Evolutionary conservation across 2,329 filamentous ascomycete genomes (phyloP).

Genomic region (Stemphylium lycopersici): DNA sequence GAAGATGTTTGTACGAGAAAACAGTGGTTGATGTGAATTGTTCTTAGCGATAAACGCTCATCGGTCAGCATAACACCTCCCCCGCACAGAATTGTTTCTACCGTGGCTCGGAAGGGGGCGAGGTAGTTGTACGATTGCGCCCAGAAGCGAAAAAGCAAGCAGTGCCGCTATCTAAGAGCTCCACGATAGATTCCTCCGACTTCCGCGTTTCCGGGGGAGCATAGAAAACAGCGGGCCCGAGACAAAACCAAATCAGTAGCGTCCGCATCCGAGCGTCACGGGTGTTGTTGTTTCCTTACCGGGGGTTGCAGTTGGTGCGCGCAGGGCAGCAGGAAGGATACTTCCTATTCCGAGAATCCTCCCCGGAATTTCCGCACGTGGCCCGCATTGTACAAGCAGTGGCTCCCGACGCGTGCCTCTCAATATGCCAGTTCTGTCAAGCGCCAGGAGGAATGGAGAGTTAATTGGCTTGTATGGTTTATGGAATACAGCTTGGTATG

Average conservation of each 20-base stretch:
- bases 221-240: neutral
- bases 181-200: neutral
- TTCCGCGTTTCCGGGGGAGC: conserved; percentile 1
- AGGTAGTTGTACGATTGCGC: neutral
- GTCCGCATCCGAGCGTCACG: conserved; percentile 5
- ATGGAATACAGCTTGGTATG: conserved; percentile 1
- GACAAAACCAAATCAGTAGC: conserved; percentile 1
- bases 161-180: conserved; percentile 2
- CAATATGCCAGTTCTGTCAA: neutral
- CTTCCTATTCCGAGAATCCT: conserved; percentile 10
- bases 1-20: no score
- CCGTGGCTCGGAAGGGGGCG: neutral
- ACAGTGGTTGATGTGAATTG: neutral
- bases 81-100: neutral
- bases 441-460: neutral
- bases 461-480: conserved; percentile 4
- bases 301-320: neutral
- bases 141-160: conserved; percentile 7
- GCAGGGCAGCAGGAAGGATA: conserved; percentile 5
- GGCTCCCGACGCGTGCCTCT: neutral
- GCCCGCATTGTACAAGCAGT: neutral
- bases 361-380: conserved; percentile 3
- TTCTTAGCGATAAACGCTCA: neutral
- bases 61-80: neutral
- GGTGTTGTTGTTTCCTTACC: conserved; percentile 1